Base-by-base conservation (phyloP, 306 rosid species). In the Cicer bijugum region DNA sequence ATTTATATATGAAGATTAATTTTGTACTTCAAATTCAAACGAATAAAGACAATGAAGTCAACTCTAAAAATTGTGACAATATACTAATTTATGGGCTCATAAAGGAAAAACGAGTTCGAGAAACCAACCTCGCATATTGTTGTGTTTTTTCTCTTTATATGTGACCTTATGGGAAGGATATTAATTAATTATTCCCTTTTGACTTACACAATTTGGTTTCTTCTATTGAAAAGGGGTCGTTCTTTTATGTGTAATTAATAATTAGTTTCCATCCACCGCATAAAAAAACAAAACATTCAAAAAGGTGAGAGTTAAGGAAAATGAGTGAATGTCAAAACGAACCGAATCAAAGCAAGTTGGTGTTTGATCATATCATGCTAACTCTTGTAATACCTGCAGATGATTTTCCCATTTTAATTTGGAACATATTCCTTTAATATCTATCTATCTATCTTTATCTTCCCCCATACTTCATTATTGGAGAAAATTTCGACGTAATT, bases 341-440 rank as follows among this genome's bases (percentile, higher is more conserved):
- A 86, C 71, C 4, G 75, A 84, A 69, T 74, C 75, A 19, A 40
- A 45, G 71, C 79, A 63, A 86, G 80, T 79, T 78, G 88, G 59
- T 50, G 69, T 45, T 9, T 43, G 47, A 69, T 45, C 80, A 81
- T 72, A 81, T 72, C 60, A 75, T 68, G 76, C 43, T 8, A 63
- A 8, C 50, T 69, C 1, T 12, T n/a, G 58, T 50, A 78, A 16
- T 37, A 60, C 40, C 57, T 50, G 78, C 68, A 69, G 80, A 61
- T 50, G 74, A 78, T 75, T 61, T 15, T 73, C 23, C 37, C 37
- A 78, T 67, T 28, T 0, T 9, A 43, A 43, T 7, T 45, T 11
- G 42, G 87, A 81, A 81, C 84, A 83, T 76, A 83, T 9, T 8
- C 35, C 35, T 28, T 3, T 28, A 28, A 28, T 28, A 28, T 28